Percentiles rank a stretch among this genome's conserved stretches.
These are phyloP conservation scores for Acer yangbiense DNA, from an alignment of 345 rosid species.

Conservation along the genomic window DNA sequence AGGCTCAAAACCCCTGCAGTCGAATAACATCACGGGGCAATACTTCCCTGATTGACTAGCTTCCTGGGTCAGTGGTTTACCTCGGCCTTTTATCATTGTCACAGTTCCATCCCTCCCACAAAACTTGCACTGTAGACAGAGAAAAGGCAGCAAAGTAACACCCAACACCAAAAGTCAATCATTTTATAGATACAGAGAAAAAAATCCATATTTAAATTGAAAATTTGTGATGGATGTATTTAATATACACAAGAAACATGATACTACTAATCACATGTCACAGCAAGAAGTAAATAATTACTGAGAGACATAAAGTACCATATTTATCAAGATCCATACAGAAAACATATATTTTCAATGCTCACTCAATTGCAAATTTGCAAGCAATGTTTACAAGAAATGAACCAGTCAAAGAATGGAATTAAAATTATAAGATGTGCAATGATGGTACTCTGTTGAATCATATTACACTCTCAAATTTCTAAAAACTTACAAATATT, in stretches of 20 bases:
- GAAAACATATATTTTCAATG: background rate
- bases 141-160: slow-evolving; percentile 17
- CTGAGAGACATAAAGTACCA: background rate
- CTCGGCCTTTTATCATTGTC: slow-evolving; percentile 71
- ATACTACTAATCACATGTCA: background rate
- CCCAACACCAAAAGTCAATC: background rate
- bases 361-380: background rate
- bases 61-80: slow-evolving; percentile 61
- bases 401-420: background rate
- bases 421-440: background rate
- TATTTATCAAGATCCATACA: background rate
- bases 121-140: slow-evolving; percentile 68
- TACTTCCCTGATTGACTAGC: slow-evolving; percentile 57
- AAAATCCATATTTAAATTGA: background rate
- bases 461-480: background rate
- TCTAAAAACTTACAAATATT: background rate
- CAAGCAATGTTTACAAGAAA: background rate
- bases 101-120: slow-evolving; percentile 84
- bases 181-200: background rate
- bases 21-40: slow-evolving; percentile 81
- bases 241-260: background rate
- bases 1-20: slow-evolving; percentile 87
- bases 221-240: background rate
- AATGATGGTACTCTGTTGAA: background rate
- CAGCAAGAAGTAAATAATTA: background rate